Base-by-base conservation (phyloP, 805 yeast species). In the Limtongia smithiae region DNA sequence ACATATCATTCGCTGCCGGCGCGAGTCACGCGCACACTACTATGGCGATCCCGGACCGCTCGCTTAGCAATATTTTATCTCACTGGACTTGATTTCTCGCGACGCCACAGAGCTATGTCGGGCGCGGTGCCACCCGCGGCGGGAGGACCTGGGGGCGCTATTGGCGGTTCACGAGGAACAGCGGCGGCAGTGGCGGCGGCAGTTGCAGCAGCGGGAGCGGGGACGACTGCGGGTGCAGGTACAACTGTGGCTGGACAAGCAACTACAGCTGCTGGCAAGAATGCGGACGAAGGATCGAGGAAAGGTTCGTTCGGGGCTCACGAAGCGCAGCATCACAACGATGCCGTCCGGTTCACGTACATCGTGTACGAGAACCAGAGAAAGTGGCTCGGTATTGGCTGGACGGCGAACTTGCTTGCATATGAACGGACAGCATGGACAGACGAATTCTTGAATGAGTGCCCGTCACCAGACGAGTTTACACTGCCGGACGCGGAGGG, bases 341-440 rank as follows among this genome's bases (percentile, higher is more conserved):
- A 73, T 50, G 77, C 81, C 22, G 89, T 87, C 27, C 70, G 90
- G 48, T 93, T 90, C 67, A 90, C 97, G 3, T 91, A 87, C 67
- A 97, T 88, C 1, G 73, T 93, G 9, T 90, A 82, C 67, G 98
- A 91, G 66, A 91, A 91, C 66, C 97, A 91, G 71, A 80, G 98
- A 63, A 81, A 94, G 61, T 91, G 98, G 98, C 74, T 91, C 34
- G 97, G 97, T 12, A 86, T 91, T 60, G 98, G 98, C 11, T 91
- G 98, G 98, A 91, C 97, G 0, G 75, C 94, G 14, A 89, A 89
- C 63, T 74, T 93, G 64, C 74, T 93, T 54, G 83, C 94, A 42
- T 91, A 91, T 64, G 98, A 91, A 69, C 78, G 98, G 64, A 82
- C 95, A 0, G 83, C 97, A 3, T 91, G 97, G 97, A 90, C 97